Conservation (phyloP, 805 yeast genomes). For the Debaryomyces prosopidis region DNA sequence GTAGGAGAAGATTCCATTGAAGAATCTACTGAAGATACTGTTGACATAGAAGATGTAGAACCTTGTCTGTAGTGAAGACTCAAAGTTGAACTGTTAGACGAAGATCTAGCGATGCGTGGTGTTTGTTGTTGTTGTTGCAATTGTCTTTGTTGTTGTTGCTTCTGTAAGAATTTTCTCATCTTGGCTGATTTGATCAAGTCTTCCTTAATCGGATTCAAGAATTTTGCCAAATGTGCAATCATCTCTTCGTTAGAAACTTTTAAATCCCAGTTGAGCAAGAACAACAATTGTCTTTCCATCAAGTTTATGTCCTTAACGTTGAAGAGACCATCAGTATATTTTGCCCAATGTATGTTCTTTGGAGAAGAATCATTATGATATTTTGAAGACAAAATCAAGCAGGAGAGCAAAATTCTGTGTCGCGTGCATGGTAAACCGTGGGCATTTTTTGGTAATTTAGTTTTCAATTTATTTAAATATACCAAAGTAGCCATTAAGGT, state of each 20-base stretch:
- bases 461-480: conserved; percentile 60
- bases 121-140: conserved; percentile 9
- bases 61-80: conserved; percentile 16
- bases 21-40: conserved; percentile 11
- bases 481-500: conserved; percentile 73
- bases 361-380: conserved; percentile 79
- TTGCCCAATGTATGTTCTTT: conserved; percentile 77
- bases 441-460: conserved; percentile 66
- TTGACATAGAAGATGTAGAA: conserved; percentile 18
- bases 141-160: conserved; percentile 18
- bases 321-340: conserved; percentile 74
- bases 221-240: conserved; percentile 38
- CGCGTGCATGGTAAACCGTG: conserved; percentile 79
- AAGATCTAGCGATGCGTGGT: conserved; percentile 13
- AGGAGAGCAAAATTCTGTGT: conserved; percentile 74
- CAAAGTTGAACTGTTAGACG: conserved; percentile 16
- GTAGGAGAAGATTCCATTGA: conserved; percentile 6
- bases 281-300: conserved; percentile 77
- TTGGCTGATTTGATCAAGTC: conserved; percentile 34
- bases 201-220: conserved; percentile 53
- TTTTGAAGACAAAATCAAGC: conserved; percentile 71
- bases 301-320: conserved; percentile 66
- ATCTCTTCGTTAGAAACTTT: conserved; percentile 47
- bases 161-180: conserved; percentile 31
- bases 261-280: conserved; percentile 70